Base-by-base conservation (phyloP, 164 flowering plant genomes). In the Taxillus chinensis region DNA sequence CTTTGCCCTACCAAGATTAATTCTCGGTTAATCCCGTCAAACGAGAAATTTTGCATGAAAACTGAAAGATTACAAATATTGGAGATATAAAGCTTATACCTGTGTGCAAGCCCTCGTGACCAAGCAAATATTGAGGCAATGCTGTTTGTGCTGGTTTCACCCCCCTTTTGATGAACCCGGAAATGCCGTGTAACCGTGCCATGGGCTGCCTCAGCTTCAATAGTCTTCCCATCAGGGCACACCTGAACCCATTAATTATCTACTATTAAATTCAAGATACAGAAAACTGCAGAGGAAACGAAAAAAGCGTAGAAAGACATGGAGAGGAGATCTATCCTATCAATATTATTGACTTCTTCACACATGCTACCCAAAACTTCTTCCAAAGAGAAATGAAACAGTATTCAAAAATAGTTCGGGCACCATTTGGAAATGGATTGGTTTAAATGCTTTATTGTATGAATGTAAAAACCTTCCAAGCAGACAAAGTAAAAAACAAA, bases 131-230 rank as follows among this genome's bases (percentile, higher is more conserved):
- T 93, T 17, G 98, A 93, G 27, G 98, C 98, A 59, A 93, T 90
- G 80, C 98, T 93, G 69, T 93, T 93, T 46, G 98, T 93, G 76
- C 98, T 93, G 37, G 98, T 93, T 80, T 93, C 97, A 70, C 97
- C 98, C 45, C 97, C 97, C 68, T 86, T 90, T 73, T 93, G 97
- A 65, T 93, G 97, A 69, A 93, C 96, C 40, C 98, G 78, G 75
- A 64, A 93, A 77, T 93, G 98, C 40, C 98, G 96, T 8, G 98
- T 93, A 38, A 93, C 98, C 49, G 98, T 93, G 8, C 98, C 98
- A 84, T 93, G 98, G 45, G 98, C 98, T 53, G 98, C 98, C 80
- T 93, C 98, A 65, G 98, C 92, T 79, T 93, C 97, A 55, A 93
- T 93, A 61, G 98, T 93, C 77, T 85, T 90, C 38, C 98, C 98